Base-by-base conservation (phyloP, 2,329 filamentous ascomycete genomes). In the Fusarium solani-melongenae region DNA sequence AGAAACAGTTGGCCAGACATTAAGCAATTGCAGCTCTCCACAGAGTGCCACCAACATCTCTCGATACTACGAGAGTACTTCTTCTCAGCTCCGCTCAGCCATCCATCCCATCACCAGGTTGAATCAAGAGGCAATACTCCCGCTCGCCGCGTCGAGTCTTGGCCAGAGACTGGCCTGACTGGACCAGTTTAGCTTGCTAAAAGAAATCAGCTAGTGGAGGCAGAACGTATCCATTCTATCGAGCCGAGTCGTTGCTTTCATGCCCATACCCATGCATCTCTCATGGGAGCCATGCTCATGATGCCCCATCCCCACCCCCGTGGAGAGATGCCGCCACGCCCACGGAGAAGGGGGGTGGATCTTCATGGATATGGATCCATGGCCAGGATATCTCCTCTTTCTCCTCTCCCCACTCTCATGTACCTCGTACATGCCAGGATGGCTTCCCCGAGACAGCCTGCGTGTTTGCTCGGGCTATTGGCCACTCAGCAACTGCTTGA, bases 391-490 rank as follows among this genome's bases (percentile, higher is more conserved):
- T 60, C 46, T 41, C 44, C 44, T 66, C 64, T n/a, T 72, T 59
- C 71, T 66, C 68, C 36, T 22, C 17, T 36, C 53, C 22, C 49
- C 49, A 62, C 59, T 46, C 53, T 39, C 58, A 57, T 60, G 66
- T 72, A 59, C 70, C 61, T 67, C 62, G 57, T 60, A 62, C 70
- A 55, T 56, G 24, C 59, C 64, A 71, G 67, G 63, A 41, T 68
- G 27, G 61, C 55, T 72, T 74, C 71, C 71, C 62, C 71, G 65
- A 74, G 71, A 39, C 62, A 62, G 34, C 14, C 46, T 24, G 44
- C 34, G 20, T 53, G 22, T 41, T 41, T 62, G 60, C 14, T 34
- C 20, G 7, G 46, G 58, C 6, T 20, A 33, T 56, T 39, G 51
- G 57, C 67, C 58, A 58, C 66, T 49, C 41, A 55, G n/a, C 55